Percentiles rank a stretch among this genome's conserved stretches.
These are phyloP conservation scores for Jamesozyma rosinii DNA, from an alignment of 805 yeast genomes.

Conservation along the genomic window DNA sequence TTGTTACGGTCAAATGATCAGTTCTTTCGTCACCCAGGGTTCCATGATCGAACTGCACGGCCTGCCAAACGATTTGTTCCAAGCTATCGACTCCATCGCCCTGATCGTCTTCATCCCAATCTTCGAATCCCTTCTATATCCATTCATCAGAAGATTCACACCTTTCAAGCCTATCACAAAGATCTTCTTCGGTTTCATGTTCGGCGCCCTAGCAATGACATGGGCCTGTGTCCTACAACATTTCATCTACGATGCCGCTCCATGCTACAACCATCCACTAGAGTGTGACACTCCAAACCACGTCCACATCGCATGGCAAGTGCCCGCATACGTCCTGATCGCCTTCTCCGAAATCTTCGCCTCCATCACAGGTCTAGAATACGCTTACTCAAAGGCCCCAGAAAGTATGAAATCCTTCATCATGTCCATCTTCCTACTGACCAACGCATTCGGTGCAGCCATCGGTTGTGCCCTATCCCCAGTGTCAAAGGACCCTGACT, in stretches of 20 bases:
- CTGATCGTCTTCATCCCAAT: conserved; percentile 72
- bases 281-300: conserved; percentile 30
- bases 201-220: conserved; percentile 56
- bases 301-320: conserved; percentile 61
- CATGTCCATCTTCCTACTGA: conserved; percentile 51
- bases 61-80: conserved; percentile 72
- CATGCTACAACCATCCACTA: conserved; percentile 59
- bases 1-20: conserved; percentile 63
- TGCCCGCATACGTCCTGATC: conserved; percentile 56
- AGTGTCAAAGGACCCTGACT: conserved; percentile 58
- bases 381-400: conserved; percentile 79
- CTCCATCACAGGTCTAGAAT: conserved; percentile 72
- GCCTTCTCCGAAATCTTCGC: conserved; percentile 74
- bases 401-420: conserved; percentile 38
- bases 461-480: conserved; percentile 65
- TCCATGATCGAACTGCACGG: conserved; percentile 67
- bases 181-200: conserved; percentile 60
- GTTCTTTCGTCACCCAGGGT: conserved; percentile 66
- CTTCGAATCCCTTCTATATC: conserved; percentile 51
- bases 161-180: conserved; percentile 64
- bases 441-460: conserved; percentile 71
- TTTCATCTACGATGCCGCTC: conserved; percentile 58
- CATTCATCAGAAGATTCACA: conserved; percentile 39
- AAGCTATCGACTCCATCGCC: conserved; percentile 66
- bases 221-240: conserved; percentile 72